phyloP scores from a whole-genome alignment of 306 rosid genomes.

The Quercus agrifolia region DNA sequence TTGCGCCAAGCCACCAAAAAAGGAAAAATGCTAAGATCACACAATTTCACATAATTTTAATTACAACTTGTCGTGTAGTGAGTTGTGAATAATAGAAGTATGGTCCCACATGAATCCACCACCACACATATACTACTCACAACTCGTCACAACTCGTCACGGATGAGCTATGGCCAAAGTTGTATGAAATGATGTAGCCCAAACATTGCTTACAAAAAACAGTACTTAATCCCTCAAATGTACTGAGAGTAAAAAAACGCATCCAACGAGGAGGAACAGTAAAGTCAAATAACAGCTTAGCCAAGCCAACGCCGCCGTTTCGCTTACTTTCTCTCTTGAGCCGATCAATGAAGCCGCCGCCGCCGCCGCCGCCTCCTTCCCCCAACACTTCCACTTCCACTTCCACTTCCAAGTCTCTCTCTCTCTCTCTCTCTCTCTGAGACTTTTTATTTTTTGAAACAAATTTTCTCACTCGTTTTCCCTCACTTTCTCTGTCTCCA shows the following conservation, averaged over 20 bases:
- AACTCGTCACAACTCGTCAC: too few relatives aligned
- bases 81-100: accelerated
- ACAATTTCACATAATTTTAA: too few relatives aligned
- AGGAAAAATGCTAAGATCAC: accelerated
- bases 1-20: too few relatives aligned
- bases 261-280: too few relatives aligned
- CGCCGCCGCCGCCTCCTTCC: constrained; percentile 31
- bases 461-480: constrained; percentile 16
- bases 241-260: too few relatives aligned
- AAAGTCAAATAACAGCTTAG: too few relatives aligned
- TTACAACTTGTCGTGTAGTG: accelerated
- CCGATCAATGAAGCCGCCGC: constrained; percentile 52
- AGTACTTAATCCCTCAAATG: too few relatives aligned
- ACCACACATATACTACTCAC: accelerated
- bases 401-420: background rate
- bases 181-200: accelerated
- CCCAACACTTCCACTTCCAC: background rate
- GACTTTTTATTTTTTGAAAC: background rate
- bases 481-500: constrained; percentile 21
- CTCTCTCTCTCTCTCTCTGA: constrained; percentile 2
- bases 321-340: constrained; percentile 1
- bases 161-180: too few relatives aligned
- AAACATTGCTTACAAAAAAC: too few relatives aligned
- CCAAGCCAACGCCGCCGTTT: background rate
- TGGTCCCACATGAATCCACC: accelerated